Evolutionary conservation across 257 asterid species (phyloP).

Genomic region (Pogostemon cablin): DNA sequence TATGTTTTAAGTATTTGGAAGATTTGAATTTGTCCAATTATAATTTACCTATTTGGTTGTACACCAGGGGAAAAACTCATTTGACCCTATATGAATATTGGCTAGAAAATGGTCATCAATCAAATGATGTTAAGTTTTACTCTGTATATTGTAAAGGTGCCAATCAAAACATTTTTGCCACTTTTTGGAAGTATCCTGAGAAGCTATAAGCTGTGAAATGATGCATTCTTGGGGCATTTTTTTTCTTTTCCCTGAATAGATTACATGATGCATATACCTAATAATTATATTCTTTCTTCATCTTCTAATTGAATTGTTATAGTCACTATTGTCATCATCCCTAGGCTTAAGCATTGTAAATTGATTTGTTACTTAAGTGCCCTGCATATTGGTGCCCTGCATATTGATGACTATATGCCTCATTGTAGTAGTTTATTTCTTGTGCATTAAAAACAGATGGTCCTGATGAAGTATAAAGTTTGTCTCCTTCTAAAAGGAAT

Average conservation of each 20-base stretch:
- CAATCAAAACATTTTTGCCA: not conserved
- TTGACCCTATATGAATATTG: constrained; percentile 1
- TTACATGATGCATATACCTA: constrained; percentile 2
- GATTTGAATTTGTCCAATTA: constrained; percentile 3
- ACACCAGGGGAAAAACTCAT: constrained; percentile 1
- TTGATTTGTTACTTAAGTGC: not conserved
- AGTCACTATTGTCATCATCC: not conserved
- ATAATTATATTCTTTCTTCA: not conserved
- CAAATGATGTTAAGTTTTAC: not conserved
- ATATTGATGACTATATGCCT: constrained; percentile 16
- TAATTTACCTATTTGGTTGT: constrained; percentile 24
- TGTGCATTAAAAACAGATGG: constrained; percentile 9
- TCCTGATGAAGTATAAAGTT: constrained; percentile 16
- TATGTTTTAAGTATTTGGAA: constrained; percentile 10
- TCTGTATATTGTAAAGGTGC: not conserved
- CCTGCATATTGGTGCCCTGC: not conserved
- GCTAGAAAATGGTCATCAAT: constrained; percentile 1
- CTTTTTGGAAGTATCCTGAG: constrained; percentile 3
- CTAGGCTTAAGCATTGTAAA: not conserved
- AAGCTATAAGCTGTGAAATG: not conserved
- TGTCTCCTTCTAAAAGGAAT: not conserved
- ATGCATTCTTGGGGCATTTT: not conserved
- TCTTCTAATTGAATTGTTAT: constrained; percentile 9
- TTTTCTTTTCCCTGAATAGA: constrained; percentile 8
- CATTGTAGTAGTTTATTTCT: not conserved